Evolutionary conservation across 768 basidiomycete genomes (phyloP), one percentile per base, ranked within the genome.

Genomic region (Macrolepiota albuminosa): DNA sequence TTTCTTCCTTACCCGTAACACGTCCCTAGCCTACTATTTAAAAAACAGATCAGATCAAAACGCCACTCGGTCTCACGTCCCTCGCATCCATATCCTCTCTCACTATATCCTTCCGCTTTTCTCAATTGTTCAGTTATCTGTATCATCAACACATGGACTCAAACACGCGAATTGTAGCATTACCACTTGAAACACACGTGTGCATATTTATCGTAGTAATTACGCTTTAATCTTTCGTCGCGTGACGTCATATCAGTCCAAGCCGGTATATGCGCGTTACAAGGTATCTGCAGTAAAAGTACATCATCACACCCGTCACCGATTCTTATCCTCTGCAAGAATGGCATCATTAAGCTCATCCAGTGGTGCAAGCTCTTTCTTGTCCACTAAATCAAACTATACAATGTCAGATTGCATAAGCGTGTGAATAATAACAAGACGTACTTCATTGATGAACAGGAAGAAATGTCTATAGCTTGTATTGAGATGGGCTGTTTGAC

Each of bases 381-480:
- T 91, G 66, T 97, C 95, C n/a, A 98, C 84, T 24, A 96, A 80
- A 68, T 94, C 89, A 70, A 96, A 96, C 93, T 94, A 66, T 6
- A 55, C 18, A 16, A 48, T 56, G 46, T 39, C 64, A 61, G 45
- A 16, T 9, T 21, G 21, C 43, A 18, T n/a, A 45, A 46, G 11
- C 13, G 39, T 26, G 26, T 24, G 1, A 13, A 29, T 2, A 47
- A 14, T 48, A 4, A 14, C 43, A 53, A 51, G 13, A 70, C 81
- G 45, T 67, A 93, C 95, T 85, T 99, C 96, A 65, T 94, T 88
- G 62, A 98, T 85, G 70, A 98, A 98, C 46, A 98, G 78, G 78
- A 98, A 92, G 78, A 99, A 99, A 74, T 99, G 97, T 37, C 93
- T 85, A 72, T 99, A 98, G 71, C 94, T 96, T 14, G 97, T 99